Conservation (phyloP, 2,329 filamentous ascomycete genomes). For the Pyrenochaeta sp. region DNA sequence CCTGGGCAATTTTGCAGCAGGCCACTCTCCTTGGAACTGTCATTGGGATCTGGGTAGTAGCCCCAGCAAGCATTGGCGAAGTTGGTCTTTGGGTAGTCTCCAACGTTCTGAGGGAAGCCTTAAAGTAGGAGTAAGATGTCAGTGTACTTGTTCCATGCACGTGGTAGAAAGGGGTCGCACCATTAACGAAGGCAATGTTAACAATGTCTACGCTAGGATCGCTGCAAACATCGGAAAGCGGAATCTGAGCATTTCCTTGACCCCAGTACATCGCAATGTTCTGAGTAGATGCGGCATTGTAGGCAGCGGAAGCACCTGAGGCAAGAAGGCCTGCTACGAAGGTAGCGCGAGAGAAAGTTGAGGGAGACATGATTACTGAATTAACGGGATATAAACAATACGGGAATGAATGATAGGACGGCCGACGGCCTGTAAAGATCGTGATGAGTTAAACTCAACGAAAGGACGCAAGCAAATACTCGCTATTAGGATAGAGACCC, state of each 20-base stretch:
- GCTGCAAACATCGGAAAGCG: conserved; percentile 61
- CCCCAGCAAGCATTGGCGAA: conserved; percentile 59
- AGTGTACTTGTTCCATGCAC: not conserved
- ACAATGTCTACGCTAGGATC: conserved; percentile 64
- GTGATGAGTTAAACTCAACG: conserved; percentile 54
- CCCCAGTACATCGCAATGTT: conserved; percentile 66
- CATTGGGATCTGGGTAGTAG: conserved; percentile 49
- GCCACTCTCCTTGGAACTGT: conserved; percentile 43
- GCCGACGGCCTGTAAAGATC: conserved; percentile 50
- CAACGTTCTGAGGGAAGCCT: conserved; percentile 58
- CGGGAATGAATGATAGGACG: conserved; percentile 49
- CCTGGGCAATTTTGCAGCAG: conserved; percentile 56
- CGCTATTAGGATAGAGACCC: conserved; percentile 43
- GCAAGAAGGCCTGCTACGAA: conserved; percentile 46
- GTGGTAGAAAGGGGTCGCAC: not conserved
- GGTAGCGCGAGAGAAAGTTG: conserved; percentile 40
- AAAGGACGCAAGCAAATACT: conserved; percentile 64
- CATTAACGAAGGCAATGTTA: conserved; percentile 64
- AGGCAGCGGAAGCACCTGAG: conserved; percentile 50
- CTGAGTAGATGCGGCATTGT: conserved; percentile 53
- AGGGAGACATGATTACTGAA: conserved; percentile 49
- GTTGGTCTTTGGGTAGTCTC: conserved; percentile 62
- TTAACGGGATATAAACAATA: conserved; percentile 30
- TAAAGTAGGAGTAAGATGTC: not conserved
- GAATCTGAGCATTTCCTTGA: conserved; percentile 60